Conservation (phyloP, 805 yeast species). For the Dipodascus albidus region DNA sequence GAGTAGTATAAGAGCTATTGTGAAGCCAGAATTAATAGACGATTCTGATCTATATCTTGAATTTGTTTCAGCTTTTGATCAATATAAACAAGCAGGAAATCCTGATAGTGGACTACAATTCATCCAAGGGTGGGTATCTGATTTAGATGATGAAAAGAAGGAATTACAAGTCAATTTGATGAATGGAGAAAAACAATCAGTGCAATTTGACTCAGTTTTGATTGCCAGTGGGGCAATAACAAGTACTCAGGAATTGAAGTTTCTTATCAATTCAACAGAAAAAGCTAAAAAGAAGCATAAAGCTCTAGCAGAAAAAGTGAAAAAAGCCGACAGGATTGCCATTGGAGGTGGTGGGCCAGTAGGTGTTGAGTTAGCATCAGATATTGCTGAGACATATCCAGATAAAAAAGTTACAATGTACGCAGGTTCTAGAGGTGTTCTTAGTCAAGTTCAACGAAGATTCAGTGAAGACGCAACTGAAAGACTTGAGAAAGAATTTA, state of each 20-base stretch:
- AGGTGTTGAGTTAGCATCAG: slow-evolving; percentile 41
- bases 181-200: background rate
- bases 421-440: slow-evolving; percentile 12
- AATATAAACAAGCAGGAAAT: background rate
- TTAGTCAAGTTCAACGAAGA: slow-evolving; percentile 1
- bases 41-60: background rate
- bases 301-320: slow-evolving; percentile 19
- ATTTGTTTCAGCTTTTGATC: background rate
- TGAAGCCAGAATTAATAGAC: background rate
- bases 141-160: background rate
- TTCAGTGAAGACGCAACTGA: slow-evolving; percentile 7
- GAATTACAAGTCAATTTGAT: background rate
- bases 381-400: slow-evolving; percentile 30
- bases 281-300: background rate
- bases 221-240: slow-evolving; percentile 15
- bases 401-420: slow-evolving; percentile 26
- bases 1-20: background rate
- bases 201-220: slow-evolving; percentile 11
- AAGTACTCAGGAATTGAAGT: slow-evolving; percentile 8
- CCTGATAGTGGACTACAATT: background rate
- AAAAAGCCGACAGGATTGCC: slow-evolving; percentile 28
- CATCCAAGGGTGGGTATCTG: background rate
- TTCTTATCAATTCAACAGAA: slow-evolving; percentile 5
- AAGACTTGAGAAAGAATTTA: slow-evolving; percentile 9
- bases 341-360: slow-evolving; percentile 43